Base-by-base conservation (phyloP, 73 alveolate species). In the Stentor coeruleus region DNA sequence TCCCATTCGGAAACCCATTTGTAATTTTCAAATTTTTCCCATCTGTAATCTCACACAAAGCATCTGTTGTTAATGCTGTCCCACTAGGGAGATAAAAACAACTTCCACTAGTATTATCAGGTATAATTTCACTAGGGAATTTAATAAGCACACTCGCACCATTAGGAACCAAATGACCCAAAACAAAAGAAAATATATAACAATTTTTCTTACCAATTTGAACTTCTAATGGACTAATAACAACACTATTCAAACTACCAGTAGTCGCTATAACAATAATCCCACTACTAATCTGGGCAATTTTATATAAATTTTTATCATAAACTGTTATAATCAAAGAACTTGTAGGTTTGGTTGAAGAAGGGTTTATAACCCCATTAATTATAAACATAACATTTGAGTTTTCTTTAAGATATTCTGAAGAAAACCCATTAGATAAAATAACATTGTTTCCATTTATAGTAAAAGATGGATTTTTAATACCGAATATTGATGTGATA, bases 81-180 rank as follows among this genome's bases (percentile, higher is more conserved):
- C 20, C 20, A 20, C 20, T 20, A 11, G 66, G 66, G 20, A 49
- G 6, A 49, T 49, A 49, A 20, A 49, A 20, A 49, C 66, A 49
- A 11, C 20, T 49, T 6, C 66, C 66, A 20, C 20, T 20, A 20
- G 28, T 49, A 49, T 49, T 49, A 11, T 6, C 6, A 49, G 66
- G 66, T 49, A 49, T 49, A 40, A 66, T 66, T 66, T 66, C 79
- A 66, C 39, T 33, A 33, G 79, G 79, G 33, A 31, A 31, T 0
- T 20, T 66, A 1, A 2, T 26, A 26, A 33, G 11, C 11, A 66
- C 2, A 15, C 20, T 33, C 39, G 49, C 79, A 26, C 37, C 37
- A 26, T 66, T 20, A 66, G n/a, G 14, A 26, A 66, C 11, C 2
- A 11, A 31, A 66, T 66, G n/a, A 2, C 20, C 11, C 11, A 31